These are phyloP conservation scores for Neofusicoccum parvum DNA, from an alignment of 2,329 filamentous ascomycete genomes.

Conservation along the genomic window DNA sequence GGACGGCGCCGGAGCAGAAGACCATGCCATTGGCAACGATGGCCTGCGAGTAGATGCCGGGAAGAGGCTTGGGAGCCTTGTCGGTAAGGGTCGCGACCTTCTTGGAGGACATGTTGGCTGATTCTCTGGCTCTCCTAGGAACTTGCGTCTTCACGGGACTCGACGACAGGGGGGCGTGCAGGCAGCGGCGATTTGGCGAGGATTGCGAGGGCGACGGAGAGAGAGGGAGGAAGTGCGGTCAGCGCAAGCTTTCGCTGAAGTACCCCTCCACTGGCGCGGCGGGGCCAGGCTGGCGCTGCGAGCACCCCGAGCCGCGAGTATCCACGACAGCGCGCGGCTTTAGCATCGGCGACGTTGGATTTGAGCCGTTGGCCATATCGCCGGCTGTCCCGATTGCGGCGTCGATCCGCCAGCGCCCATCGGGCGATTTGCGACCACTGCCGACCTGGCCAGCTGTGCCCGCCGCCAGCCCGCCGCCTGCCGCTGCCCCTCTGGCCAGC, in stretches of 20 bases:
- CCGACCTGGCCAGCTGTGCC: not conserved
- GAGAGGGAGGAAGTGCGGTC: not conserved
- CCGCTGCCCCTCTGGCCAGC: not conserved
- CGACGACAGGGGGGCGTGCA: not conserved
- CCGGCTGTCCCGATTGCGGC: conserved; percentile 8
- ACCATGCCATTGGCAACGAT: conserved; percentile 21
- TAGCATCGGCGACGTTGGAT: conserved; percentile 12
- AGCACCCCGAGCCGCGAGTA: not conserved
- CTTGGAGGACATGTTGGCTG: conserved; percentile 7
- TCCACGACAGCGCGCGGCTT: not conserved
- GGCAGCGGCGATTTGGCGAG: not conserved
- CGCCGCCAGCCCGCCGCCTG: not conserved
- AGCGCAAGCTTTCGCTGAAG: not conserved
- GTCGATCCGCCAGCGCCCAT: not conserved
- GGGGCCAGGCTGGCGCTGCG: not conserved
- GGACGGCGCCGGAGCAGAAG: conserved; percentile 18
- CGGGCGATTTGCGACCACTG: conserved; percentile 3
- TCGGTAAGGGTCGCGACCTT: conserved; percentile 19
- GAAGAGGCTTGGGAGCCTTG: conserved; percentile 20
- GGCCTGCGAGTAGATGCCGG: conserved; percentile 19
- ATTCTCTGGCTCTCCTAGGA: not conserved
- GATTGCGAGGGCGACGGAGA: not conserved
- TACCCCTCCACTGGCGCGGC: conserved; percentile 4
- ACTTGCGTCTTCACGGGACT: too few species aligned
- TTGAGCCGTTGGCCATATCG: conserved; percentile 16